phyloP scores from a whole-genome alignment of 164 flowering plant species.

The Cinnamomum chago region DNA sequence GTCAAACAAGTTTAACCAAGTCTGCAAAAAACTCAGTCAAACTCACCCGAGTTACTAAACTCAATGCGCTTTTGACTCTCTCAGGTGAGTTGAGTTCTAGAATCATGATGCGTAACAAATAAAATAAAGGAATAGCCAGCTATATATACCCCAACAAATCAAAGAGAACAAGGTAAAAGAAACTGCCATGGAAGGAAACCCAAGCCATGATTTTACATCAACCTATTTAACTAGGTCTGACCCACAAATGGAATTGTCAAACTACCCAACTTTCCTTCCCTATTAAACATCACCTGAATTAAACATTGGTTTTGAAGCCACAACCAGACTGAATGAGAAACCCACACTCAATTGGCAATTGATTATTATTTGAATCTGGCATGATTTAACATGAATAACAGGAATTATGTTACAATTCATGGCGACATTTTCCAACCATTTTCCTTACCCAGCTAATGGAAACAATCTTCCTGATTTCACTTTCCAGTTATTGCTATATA shows the following conservation, averaged over 20 bases:
- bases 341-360: not conserved
- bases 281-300: not conserved
- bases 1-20: too few species aligned
- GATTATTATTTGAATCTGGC: not conserved
- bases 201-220: not conserved
- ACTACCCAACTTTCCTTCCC: not conserved
- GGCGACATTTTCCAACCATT: not conserved
- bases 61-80: too few species aligned
- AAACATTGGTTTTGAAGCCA: not conserved
- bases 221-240: not conserved
- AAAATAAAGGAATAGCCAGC: not conserved
- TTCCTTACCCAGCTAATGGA: not conserved
- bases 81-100: too few species aligned
- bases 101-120: not conserved
- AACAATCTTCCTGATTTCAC: not conserved
- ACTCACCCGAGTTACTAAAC: too few species aligned
- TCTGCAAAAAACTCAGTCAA: too few species aligned
- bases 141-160: not conserved
- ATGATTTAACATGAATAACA: not conserved
- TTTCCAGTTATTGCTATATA: not conserved
- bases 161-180: not conserved
- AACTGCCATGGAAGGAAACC: conserved; percentile 3
- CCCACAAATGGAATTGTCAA: not conserved
- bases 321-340: not conserved
- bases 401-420: not conserved